Conservation (phyloP, 2,329 filamentous ascomycete genomes). For the Phoma sp. region DNA sequence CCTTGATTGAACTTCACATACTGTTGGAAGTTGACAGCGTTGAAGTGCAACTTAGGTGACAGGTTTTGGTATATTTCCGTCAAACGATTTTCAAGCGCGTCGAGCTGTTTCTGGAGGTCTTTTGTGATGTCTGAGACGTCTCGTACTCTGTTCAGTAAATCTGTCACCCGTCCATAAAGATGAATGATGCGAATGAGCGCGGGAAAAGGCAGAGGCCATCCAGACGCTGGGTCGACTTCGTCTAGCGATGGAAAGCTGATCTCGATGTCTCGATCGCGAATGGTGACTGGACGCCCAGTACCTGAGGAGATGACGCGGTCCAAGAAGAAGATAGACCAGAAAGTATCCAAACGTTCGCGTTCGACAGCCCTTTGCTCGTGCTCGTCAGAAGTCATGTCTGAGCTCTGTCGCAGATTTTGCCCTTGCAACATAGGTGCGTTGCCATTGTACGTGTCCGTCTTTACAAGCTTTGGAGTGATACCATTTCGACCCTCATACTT, state of each 20-base stretch:
- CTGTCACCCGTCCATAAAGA: constrained; percentile 82
- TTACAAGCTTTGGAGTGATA: constrained; percentile 62
- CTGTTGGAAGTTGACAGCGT: constrained; percentile 82
- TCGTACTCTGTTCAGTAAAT: constrained; percentile 81
- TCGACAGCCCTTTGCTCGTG: constrained; percentile 70
- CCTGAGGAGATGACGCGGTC: constrained; percentile 88
- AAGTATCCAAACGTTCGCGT: constrained; percentile 82
- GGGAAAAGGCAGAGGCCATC: constrained; percentile 80
- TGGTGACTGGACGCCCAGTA: constrained; percentile 81
- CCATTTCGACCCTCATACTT: constrained; percentile 62
- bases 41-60: constrained; percentile 78
- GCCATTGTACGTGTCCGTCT: constrained; percentile 39
- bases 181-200: constrained; percentile 83
- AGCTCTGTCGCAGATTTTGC: constrained; percentile 58
- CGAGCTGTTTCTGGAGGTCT: constrained; percentile 73
- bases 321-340: constrained; percentile 89
- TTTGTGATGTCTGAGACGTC: constrained; percentile 74
- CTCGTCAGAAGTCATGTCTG: constrained; percentile 39
- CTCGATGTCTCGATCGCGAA: constrained; percentile 85
- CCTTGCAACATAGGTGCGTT: constrained; percentile 58
- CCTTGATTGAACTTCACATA: constrained; percentile 82
- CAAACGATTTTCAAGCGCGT: constrained; percentile 79
- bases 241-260: constrained; percentile 68
- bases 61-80: constrained; percentile 77
- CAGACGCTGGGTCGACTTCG: constrained; percentile 60